Percentiles rank a stretch among this genome's conserved stretches.
phyloP scores from a whole-genome alignment of 148 eudicot species.

The Vaccinium corymbosum region DNA sequence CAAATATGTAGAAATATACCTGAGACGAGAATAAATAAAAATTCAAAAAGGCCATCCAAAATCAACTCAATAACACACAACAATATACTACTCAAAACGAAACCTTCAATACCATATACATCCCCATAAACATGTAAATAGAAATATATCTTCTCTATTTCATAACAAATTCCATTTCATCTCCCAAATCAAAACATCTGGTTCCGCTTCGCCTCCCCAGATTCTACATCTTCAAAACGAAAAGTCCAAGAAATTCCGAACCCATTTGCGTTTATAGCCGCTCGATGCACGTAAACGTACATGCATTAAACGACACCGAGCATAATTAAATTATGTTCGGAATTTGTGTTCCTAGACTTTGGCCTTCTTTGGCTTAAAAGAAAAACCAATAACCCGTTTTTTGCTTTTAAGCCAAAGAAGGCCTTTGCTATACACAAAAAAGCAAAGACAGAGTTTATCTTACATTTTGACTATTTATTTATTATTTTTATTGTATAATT shows the following conservation, averaged over 20 bases:
- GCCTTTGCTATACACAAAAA: too few relatives aligned
- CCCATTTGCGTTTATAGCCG: too few relatives aligned
- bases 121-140: background rate
- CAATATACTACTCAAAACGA: background rate
- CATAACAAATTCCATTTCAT: background rate
- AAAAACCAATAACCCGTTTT: too few relatives aligned
- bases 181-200: slow-evolving; percentile 10
- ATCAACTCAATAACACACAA: background rate
- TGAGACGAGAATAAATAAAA: background rate
- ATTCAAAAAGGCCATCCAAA: background rate
- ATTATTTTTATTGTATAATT: background rate
- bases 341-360: too few relatives aligned
- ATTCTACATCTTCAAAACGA: background rate
- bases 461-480: background rate
- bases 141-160: background rate
- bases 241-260: background rate
- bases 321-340: too few relatives aligned
- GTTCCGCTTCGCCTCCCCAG: slow-evolving; percentile 29
- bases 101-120: background rate
- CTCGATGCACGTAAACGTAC: too few relatives aligned
- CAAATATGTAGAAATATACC: background rate
- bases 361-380: too few relatives aligned
- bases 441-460: background rate
- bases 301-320: too few relatives aligned
- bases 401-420: too few relatives aligned